Percentiles rank a stretch among this genome's conserved stretches.
Conservation (phyloP, 305 asterid species). For the Lippia alba region DNA sequence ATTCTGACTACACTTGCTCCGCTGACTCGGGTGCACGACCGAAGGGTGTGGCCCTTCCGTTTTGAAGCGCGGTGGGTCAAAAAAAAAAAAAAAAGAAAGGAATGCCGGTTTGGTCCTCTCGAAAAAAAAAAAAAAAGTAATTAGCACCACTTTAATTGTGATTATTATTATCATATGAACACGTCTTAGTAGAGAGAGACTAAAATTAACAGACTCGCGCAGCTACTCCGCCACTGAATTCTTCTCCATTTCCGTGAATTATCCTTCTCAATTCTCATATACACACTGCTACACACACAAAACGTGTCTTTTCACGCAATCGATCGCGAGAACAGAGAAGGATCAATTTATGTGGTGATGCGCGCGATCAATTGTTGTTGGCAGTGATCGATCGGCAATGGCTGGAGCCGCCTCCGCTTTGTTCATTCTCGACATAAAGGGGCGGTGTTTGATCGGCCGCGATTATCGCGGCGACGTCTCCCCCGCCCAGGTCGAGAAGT, state of each 20-base stretch:
- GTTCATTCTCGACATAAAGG: slow-evolving; percentile 71
- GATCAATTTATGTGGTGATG: neutral
- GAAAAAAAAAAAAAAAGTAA: no score
- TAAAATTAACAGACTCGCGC: neutral
- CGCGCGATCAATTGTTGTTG: neutral
- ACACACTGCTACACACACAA: neutral
- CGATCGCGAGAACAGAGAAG: neutral
- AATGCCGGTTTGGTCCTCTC: no score
- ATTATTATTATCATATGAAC: no score
- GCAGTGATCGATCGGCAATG: slow-evolving; percentile 35
- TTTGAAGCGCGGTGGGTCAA: no score
- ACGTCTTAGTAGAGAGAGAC: neutral
- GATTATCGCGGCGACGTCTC: slow-evolving; percentile 74
- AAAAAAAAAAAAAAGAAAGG: no score
- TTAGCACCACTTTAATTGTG: no score
- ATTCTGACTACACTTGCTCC: no score
- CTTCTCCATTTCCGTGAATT: neutral
- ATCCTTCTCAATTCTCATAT: neutral
- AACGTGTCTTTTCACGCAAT: neutral
- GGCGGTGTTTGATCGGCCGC: slow-evolving; percentile 72
- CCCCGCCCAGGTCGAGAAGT: slow-evolving; percentile 65
- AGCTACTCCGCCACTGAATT: neutral
- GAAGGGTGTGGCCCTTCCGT: no score
- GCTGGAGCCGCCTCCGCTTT: slow-evolving; percentile 83
- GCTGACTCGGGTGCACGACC: no score